phyloP scores from a whole-genome alignment of 352 stramenopile species.

The Pythium phragmiticola region DNA sequence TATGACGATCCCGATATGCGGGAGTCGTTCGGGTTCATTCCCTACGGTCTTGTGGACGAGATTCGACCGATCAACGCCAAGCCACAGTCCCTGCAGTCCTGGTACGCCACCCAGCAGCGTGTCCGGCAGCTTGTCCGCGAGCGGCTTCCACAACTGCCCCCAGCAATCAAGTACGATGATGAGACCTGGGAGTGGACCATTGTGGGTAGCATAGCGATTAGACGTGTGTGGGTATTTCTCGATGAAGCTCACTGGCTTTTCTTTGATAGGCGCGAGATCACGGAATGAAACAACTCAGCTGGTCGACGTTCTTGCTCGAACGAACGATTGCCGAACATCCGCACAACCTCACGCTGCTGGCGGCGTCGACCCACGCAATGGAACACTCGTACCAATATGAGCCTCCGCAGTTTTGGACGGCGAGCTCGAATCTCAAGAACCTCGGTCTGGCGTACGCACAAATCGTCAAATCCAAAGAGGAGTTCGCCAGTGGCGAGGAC shows the following conservation, averaged over 20 bases:
- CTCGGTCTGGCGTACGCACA: conserved; percentile 92
- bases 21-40: conserved; percentile 44
- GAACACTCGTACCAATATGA: conserved; percentile 68
- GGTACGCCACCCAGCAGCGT: conserved; percentile 43
- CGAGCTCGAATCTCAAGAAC: conserved; percentile 88
- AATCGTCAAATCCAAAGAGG: conserved; percentile 83
- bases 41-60: conserved; percentile 58
- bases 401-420: conserved; percentile 56
- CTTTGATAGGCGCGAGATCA: conserved; percentile 55
- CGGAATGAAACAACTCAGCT: conserved; percentile 74
- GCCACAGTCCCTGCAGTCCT: conserved; percentile 31
- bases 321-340: conserved; percentile 71
- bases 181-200: conserved; percentile 95
- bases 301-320: conserved; percentile 89
- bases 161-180: conserved; percentile 76
- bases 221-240: background rate
- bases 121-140: conserved; percentile 40
- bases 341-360: conserved; percentile 62
- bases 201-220: conserved; percentile 36
- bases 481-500: conserved; percentile 38
- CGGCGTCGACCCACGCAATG: conserved; percentile 72
- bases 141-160: conserved; percentile 42
- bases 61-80: conserved; percentile 30
- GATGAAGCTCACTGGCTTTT: background rate
- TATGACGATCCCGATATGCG: conserved; percentile 56